Percentiles rank a stretch among this genome's conserved stretches.
These are phyloP conservation scores for Vaccinium vitisidaea DNA, from an alignment of 148 eudicot species.

Conservation along the genomic window DNA sequence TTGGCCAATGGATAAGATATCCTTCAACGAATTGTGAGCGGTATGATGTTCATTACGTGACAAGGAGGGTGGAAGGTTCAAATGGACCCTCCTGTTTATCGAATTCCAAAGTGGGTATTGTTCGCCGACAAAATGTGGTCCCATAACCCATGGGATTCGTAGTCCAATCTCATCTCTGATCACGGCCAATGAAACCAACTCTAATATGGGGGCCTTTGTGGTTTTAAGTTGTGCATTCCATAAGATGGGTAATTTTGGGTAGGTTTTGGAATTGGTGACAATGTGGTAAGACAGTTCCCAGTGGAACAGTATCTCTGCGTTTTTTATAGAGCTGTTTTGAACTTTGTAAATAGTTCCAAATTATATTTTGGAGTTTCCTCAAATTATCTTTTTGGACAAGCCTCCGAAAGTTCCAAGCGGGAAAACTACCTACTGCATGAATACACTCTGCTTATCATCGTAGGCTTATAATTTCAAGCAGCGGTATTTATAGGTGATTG, in stretches of 20 bases:
- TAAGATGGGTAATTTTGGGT: background rate
- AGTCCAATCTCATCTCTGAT: background rate
- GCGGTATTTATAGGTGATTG: background rate
- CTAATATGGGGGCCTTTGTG: background rate
- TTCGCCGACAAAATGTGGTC: background rate
- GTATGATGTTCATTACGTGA: background rate
- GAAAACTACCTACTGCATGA: background rate
- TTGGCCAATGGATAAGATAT: background rate
- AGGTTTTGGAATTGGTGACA: background rate
- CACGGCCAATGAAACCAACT: background rate
- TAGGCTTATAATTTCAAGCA: background rate
- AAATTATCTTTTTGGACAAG: background rate
- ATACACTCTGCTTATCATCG: background rate
- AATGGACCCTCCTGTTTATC: background rate
- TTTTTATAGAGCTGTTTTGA: slow-evolving; percentile 5
- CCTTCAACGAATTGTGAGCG: background rate
- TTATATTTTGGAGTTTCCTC: background rate
- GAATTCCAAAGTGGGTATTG: background rate
- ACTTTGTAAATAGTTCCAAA: background rate
- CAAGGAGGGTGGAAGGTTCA: background rate
- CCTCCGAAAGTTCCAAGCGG: background rate
- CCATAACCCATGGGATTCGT: background rate
- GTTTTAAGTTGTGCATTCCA: background rate
- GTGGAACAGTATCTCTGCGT: background rate
- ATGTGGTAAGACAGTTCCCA: background rate